A percentile compares a stretch with the other conserved stretches of the same genome.
Evolutionary conservation across 2,329 filamentous ascomycete species (phyloP).

Genomic region (Claviceps arundinis): DNA sequence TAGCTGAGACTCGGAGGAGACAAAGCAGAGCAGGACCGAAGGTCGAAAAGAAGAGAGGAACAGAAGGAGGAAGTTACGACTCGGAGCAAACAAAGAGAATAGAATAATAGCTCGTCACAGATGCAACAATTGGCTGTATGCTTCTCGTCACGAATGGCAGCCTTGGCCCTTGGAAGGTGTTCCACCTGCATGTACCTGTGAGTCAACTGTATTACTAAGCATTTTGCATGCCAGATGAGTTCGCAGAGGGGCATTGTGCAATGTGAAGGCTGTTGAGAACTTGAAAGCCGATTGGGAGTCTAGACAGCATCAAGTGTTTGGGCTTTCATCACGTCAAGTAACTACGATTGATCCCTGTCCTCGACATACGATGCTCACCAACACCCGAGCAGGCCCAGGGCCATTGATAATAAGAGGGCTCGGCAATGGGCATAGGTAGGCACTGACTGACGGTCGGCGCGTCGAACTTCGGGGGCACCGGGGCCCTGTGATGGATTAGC

Average conservation of each 20-base stretch:
- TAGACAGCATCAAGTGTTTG: no score
- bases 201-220: neutral
- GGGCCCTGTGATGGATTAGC: constrained; percentile 2
- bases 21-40: neutral
- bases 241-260: no score
- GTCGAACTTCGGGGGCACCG: neutral
- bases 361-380: no score
- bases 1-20: neutral
- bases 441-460: no score
- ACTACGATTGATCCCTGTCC: no score
- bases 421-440: no score
- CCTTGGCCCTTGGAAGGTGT: constrained; percentile 10
- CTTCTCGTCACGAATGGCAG: constrained; percentile 19
- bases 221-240: neutral
- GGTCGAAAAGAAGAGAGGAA: neutral
- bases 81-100: neutral
- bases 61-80: neutral
- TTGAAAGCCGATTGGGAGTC: no score
- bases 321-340: no score
- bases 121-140: neutral
- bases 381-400: no score
- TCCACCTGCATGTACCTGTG: neutral
- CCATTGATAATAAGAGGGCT: no score
- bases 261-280: no score
- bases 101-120: constrained; percentile 1